Conservation (phyloP, 257 asterid genomes). For the Jacaranda mimosifolia region DNA sequence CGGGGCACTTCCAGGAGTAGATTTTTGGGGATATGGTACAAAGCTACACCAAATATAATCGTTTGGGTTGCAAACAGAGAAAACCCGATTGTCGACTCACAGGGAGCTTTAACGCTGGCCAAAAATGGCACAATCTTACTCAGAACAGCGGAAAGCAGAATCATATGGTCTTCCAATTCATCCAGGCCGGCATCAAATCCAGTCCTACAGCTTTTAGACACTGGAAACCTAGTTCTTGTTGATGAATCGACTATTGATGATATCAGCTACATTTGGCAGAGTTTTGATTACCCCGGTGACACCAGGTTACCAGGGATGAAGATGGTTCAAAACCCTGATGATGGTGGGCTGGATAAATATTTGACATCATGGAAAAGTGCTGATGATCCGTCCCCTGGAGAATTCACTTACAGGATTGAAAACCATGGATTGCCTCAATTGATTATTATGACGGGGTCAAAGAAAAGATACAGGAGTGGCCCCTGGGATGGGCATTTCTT, state of each 20-base stretch:
- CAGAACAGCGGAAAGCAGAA: neutral
- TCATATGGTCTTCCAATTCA: constrained; percentile 3
- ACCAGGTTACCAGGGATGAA: constrained; percentile 23
- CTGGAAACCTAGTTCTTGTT: constrained; percentile 30
- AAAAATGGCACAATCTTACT: constrained; percentile 15
- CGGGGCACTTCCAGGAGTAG: constrained; percentile 9
- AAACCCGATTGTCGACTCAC: neutral
- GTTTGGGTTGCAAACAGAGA: constrained; percentile 38
- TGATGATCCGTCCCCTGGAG: constrained; percentile 13
- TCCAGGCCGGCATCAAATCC: constrained; percentile 12
- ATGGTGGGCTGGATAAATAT: neutral
- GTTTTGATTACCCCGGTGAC: constrained; percentile 22
- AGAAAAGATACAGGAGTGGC: neutral
- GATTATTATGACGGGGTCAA: neutral
- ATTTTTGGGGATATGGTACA: constrained; percentile 36
- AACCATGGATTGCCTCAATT: constrained; percentile 11
- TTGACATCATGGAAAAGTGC: constrained; percentile 16
- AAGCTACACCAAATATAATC: constrained; percentile 20
- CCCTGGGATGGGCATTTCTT: constrained; percentile 11
- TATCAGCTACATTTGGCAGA: neutral
- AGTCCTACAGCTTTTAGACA: constrained; percentile 11
- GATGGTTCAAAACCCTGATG: neutral
- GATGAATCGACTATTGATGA: neutral
- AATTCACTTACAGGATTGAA: neutral
- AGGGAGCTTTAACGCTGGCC: constrained; percentile 9